Base-by-base conservation (phyloP, 139 green algal genomes). In the Monoraphidium neglectum region DNA sequence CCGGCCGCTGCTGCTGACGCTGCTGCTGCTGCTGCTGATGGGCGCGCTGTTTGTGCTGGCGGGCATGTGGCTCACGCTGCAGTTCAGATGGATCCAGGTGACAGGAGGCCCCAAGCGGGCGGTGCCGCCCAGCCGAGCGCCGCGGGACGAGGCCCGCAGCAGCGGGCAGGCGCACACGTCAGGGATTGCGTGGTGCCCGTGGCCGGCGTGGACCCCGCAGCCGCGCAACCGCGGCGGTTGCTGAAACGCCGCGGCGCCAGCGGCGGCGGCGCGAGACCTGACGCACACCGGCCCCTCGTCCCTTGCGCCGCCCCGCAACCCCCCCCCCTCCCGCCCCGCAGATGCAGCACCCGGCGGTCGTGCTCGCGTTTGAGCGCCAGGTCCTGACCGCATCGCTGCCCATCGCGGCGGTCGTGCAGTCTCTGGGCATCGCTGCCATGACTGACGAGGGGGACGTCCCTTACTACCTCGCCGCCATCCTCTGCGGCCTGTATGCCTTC, bases 51-150 rank as follows among this genome's bases (percentile, higher is more conserved):
- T 82, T 54, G 38, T 66, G 23, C 61, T 79, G 51, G 36, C 67
- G 13, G 86, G 82, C 46, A 86, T 87, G 43, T 99, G 95, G 95
- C 87, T 82, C 6, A 95, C 91, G 10, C 68, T 98, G 65, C 93
- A 99, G 83, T 99, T 98, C 84, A 88, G 87, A 33, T 98, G 90
- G 83, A 78, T 98, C 23, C 73, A 30, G 30, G 63, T 68, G 33
- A 74, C 51, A 37, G 40, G 69, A 32, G 47, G 71, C 30, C 66
- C 70, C 21, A n/a, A n/a, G n/a, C n/a, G n/a, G n/a, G n/a, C n/a
- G n/a, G n/a, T n/a, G n/a, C n/a, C n/a, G n/a, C n/a, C n/a, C n/a
- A n/a, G n/a, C n/a, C n/a, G n/a, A n/a, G n/a, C n/a, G n/a, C n/a
- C n/a, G n/a, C n/a, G n/a, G n/a, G n/a, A n/a, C n/a, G n/a, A n/a